Evolutionary conservation across 2,329 filamentous ascomycete genomes (phyloP), one percentile per base, ranked within the genome.

Genomic region (Aspergillus aculeatus): DNA sequence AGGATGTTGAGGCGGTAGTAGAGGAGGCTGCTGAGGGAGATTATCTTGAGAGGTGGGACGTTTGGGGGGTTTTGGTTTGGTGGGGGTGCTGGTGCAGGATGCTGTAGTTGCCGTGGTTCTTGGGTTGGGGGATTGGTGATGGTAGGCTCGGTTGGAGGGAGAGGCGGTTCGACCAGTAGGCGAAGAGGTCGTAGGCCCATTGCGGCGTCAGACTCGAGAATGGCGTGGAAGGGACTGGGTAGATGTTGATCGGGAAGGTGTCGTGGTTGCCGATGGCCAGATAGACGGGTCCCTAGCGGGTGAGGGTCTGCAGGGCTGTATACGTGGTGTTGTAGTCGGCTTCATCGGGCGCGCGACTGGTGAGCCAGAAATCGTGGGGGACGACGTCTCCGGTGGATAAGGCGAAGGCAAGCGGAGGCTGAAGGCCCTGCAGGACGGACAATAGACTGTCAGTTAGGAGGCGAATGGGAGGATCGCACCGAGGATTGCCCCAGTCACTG

Each of bases 341-440:
- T 1, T 73, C 67, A 2, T 73, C 74, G 50, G 75, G 71, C 2
- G 66, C 59, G 24, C 75, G 60, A 47, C 70, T 71, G 4, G 75
- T 71, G 11, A 71, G 62, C 77, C 76, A 79, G 7, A 78, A 68
- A 47, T 75, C 75, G 48, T 84, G 82, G 58, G 85, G 82, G 10
- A 86, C 76, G 29, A 86, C 78, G 61, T 87, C 84, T 5, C 85
- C 85, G 0, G 84, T 87, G 71, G 85, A 87, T 53, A 87, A 77
- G n/a, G 79, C 75, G 60, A 87, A 84, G 1, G 78, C 76, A 7
- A 41, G 5, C 4, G 38, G 26, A 0, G 82, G 79, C 59, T 83
- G 74, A 1, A 82, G 62, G 7, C 73, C 63, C 50, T 74, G 63
- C 54, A 80, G 77, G 14, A 76, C 76, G 12, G 60, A 64, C 57